A percentile compares a stretch with the other conserved stretches of the same genome.
Conservation (phyloP, 805 yeast genomes). For the Metschnikowia hibisci region DNA sequence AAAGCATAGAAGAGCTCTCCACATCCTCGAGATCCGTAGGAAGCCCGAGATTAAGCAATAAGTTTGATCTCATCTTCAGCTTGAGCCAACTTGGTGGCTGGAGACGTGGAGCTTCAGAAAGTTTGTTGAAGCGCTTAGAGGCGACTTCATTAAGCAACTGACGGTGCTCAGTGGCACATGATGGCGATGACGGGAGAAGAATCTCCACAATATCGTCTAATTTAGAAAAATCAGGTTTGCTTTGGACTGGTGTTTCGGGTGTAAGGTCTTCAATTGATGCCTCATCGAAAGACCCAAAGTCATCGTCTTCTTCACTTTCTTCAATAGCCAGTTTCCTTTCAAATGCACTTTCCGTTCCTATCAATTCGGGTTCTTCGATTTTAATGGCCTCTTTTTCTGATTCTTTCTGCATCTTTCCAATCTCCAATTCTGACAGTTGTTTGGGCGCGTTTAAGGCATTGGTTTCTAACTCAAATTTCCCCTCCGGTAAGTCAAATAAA, state of each 20-base stretch:
- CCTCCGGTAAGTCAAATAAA: too few relatives aligned
- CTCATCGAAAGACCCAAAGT: conserved; percentile 38
- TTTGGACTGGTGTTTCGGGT: conserved; percentile 2
- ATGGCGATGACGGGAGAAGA: conserved; percentile 8
- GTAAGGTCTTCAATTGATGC: conserved; percentile 27
- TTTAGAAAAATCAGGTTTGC: not conserved
- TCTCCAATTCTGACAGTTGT: too few relatives aligned
- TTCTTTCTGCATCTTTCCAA: too few relatives aligned
- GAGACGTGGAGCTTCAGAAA: conserved; percentile 47
- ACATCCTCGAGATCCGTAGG: conserved; percentile 68
- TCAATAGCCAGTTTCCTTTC: too few relatives aligned
- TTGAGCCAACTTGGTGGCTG: conserved; percentile 67
- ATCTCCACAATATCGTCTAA: conserved; percentile 10
- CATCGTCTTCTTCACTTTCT: conserved; percentile 29
- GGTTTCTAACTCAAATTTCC: too few relatives aligned
- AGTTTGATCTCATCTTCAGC: conserved; percentile 59
- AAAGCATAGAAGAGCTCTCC: conserved; percentile 5
- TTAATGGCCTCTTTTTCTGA: too few relatives aligned
- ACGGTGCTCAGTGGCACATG: not conserved
- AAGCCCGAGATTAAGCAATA: conserved; percentile 62
- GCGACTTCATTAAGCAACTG: conserved; percentile 32
- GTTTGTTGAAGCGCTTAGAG: conserved; percentile 39
- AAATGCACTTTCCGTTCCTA: too few relatives aligned
- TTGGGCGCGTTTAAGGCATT: too few relatives aligned
- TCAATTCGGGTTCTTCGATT: too few relatives aligned